phyloP scores from a whole-genome alignment of 2,329 filamentous ascomycete species.

The Graphiopsis chlorocephala region DNA sequence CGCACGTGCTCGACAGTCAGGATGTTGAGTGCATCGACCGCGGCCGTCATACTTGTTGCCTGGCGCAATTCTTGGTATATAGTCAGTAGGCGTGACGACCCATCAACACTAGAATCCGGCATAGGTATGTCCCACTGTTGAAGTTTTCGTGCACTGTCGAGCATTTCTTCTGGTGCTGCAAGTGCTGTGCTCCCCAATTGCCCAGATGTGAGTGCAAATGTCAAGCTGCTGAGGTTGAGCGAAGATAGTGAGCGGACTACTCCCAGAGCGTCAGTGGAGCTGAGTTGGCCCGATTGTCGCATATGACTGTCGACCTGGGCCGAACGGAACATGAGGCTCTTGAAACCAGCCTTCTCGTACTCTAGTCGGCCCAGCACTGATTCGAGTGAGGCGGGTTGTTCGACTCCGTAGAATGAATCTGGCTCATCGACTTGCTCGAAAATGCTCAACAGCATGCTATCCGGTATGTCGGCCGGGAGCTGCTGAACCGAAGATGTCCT shows the following conservation, averaged over 20 bases:
- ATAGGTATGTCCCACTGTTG: constrained; percentile 79
- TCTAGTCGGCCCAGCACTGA: constrained; percentile 80
- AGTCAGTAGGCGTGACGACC: constrained; percentile 39
- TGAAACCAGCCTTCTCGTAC: constrained; percentile 83
- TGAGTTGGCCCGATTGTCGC: constrained; percentile 56
- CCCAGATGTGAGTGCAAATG: constrained; percentile 67
- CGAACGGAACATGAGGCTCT: constrained; percentile 84
- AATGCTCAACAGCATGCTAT: constrained; percentile 72
- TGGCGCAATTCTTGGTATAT: constrained; percentile 68
- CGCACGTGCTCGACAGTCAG: constrained; percentile 1
- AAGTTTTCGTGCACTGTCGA: constrained; percentile 75
- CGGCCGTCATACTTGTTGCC: constrained; percentile 4
- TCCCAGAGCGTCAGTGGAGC: constrained; percentile 61
- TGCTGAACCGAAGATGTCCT: constrained; percentile 24
- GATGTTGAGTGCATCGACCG: neutral
- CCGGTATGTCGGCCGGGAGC: constrained; percentile 48
- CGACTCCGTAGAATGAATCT: constrained; percentile 90
- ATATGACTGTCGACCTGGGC: constrained; percentile 88
- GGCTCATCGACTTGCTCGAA: constrained; percentile 94
- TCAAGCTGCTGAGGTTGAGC: constrained; percentile 81
- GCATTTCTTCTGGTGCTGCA: constrained; percentile 66
- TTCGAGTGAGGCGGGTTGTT: constrained; percentile 71
- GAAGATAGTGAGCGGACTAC: constrained; percentile 74
- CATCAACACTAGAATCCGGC: neutral
- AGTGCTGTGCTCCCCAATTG: constrained; percentile 60